These are phyloP conservation scores for Floccularia luteovirens DNA, from an alignment of 768 basidiomycete genomes.

Conservation along the genomic window DNA sequence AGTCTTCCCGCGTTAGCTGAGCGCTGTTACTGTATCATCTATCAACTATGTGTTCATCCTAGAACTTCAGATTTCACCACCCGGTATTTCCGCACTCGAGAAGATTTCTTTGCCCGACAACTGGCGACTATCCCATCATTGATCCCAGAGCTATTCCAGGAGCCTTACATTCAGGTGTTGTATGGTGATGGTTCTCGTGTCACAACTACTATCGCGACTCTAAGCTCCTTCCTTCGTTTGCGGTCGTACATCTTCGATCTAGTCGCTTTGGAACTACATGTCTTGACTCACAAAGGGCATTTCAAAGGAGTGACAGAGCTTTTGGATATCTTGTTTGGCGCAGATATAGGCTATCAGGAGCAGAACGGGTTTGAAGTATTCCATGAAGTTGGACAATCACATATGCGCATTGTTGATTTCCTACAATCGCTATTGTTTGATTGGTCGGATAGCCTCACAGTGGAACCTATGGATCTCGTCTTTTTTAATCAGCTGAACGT, in stretches of 20 bases:
- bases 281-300: slow-evolving; percentile 74
- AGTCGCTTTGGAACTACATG: slow-evolving; percentile 82
- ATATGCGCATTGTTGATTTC: slow-evolving; percentile 82
- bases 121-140: slow-evolving; percentile 68
- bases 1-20: slow-evolving; percentile 76
- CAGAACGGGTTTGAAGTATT: slow-evolving; percentile 50
- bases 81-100: slow-evolving; percentile 79
- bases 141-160: slow-evolving; percentile 40
- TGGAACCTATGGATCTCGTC: slow-evolving; percentile 50
- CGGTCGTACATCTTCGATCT: slow-evolving; percentile 83
- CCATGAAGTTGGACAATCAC: slow-evolving; percentile 72
- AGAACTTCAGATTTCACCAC: slow-evolving; percentile 75
- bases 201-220: slow-evolving; percentile 55
- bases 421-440: slow-evolving; percentile 82
- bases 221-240: slow-evolving; percentile 73
- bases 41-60: slow-evolving; percentile 84
- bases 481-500: slow-evolving; percentile 64
- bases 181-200: slow-evolving; percentile 70
- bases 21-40: slow-evolving; percentile 73
- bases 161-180: slow-evolving; percentile 50
- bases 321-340: slow-evolving; percentile 76
- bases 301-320: slow-evolving; percentile 67
- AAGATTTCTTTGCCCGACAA: slow-evolving; percentile 87
- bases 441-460: slow-evolving; percentile 73
- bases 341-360: slow-evolving; percentile 42